Base-by-base conservation (phyloP, 768 basidiomycete species). In the Lentinula raphanica region DNA sequence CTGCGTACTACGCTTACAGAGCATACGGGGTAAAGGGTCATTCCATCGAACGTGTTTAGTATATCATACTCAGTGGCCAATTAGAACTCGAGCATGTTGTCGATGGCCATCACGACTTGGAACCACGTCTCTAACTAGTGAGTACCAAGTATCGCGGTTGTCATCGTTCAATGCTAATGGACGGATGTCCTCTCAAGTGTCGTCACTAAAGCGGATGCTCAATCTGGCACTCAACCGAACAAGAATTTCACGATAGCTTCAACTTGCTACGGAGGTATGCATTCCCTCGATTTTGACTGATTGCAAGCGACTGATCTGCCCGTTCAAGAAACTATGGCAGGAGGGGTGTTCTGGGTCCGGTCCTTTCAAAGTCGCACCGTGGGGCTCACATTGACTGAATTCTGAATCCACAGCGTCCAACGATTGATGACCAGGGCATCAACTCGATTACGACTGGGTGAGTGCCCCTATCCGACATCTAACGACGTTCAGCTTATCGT, bases 371-470 rank as follows among this genome's bases (percentile, higher is more conserved):
- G 32, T 35, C 32, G 13, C 13, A 13, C 9, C 32, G 32, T 35
- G 8, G 9, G 13, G 32, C 8, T 49, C n/a, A 2, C 15, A 6
- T 12, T 29, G 27, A 32, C 31, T n/a, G 49, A n/a, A 8, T n/a
- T n/a, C 4, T n/a, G 48, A 51, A 35, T 23, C 3, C 17, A 9
- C 54, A 81, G 79, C 72, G 79, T 17, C 78, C 80, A 3, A 75
- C 74, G 0, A 51, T 65, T 0, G 71, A 74, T 57, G 79, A 82
- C 56, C 67, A 71, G 35, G 59, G 64, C 7, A 71, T 82, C 54
- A 82, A 82, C 58, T 80, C 80, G 3, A 74, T 81, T 23, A 80
- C 79, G 3, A 82, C 79, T 35, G 79, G 78, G 80, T 82, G 60
- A 48, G 72, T 60, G 17, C 23, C 36, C 49, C 7, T 46, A 36